Evolutionary conservation across 2,329 filamentous ascomycete genomes (phyloP).

Genomic region (Scytalidium sp.): DNA sequence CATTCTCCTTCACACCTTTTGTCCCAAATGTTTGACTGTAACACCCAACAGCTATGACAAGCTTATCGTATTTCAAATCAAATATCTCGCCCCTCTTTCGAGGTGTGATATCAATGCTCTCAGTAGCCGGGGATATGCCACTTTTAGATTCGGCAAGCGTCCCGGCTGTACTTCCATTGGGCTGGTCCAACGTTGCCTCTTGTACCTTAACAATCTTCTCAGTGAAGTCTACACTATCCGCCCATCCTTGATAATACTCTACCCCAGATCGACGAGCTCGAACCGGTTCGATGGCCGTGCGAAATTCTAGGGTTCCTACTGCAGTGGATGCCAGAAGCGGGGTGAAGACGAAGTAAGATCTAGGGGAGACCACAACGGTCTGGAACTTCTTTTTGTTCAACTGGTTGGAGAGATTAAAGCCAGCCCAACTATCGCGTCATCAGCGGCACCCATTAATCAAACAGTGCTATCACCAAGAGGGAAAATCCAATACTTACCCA

Average conservation of each 20-base stretch:
- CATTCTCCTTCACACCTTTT: slow-evolving; percentile 78
- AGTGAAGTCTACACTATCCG: slow-evolving; percentile 74
- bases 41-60: slow-evolving; percentile 79
- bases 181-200: slow-evolving; percentile 35
- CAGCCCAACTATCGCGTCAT: slow-evolving; percentile 57
- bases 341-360: slow-evolving; percentile 90
- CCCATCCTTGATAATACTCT: slow-evolving; percentile 81
- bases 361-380: slow-evolving; percentile 75
- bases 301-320: slow-evolving; percentile 85
- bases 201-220: slow-evolving; percentile 73
- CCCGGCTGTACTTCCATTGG: slow-evolving; percentile 18
- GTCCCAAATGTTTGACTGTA: slow-evolving; percentile 86
- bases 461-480: neutral
- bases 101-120: slow-evolving; percentile 22
- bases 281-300: slow-evolving; percentile 78
- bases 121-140: neutral
- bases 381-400: slow-evolving; percentile 69
- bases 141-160: neutral
- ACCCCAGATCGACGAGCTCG: slow-evolving; percentile 61
- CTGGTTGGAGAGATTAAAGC: slow-evolving; percentile 72
- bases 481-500: slow-evolving; percentile 15
- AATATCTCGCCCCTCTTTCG: slow-evolving; percentile 61
- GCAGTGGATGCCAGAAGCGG: slow-evolving; percentile 81
- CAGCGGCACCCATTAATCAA: slow-evolving; percentile 8
- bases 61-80: slow-evolving; percentile 76